Percentiles rank a stretch among this genome's conserved stretches.
Conservation (phyloP, 139 green algal genomes). For the Eudorina sp. region DNA sequence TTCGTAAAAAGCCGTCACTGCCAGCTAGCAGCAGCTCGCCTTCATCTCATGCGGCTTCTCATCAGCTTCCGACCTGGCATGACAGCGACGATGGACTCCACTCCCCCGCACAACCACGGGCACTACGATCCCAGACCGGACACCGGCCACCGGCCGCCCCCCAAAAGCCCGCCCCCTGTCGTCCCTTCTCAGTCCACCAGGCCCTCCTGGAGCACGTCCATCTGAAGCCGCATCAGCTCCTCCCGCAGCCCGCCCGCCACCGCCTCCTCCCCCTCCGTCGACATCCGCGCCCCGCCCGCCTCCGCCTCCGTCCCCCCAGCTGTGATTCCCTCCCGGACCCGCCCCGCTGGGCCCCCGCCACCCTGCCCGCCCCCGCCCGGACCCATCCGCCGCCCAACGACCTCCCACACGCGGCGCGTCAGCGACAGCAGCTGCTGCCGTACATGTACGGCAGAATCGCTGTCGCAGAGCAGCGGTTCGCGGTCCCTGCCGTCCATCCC, state of each 20-base stretch:
- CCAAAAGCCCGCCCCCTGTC: too few species aligned
- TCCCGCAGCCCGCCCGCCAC: background rate
- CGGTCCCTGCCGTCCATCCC: background rate
- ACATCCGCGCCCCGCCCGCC: background rate
- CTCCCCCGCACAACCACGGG: background rate
- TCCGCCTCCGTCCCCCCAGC: background rate
- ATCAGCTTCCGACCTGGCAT: background rate
- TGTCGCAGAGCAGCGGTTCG: background rate
- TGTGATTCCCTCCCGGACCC: background rate
- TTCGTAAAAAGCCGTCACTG: too few species aligned
- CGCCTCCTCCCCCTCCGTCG: background rate
- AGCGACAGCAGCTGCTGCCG: background rate
- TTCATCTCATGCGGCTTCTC: background rate
- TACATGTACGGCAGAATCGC: background rate
- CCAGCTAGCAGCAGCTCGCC: too few species aligned
- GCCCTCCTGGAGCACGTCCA: background rate
- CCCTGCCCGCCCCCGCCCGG: background rate
- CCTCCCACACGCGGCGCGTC: background rate
- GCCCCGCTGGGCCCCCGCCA: too few species aligned
- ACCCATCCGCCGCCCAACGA: background rate
- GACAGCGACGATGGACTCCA: background rate
- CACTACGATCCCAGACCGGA: background rate
- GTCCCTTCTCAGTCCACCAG: too few species aligned
- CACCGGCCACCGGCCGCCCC: background rate
- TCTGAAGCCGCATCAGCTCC: background rate